A percentile compares a stretch with the other conserved stretches of the same genome.
These are phyloP conservation scores for Dendrostoma leiphaemia DNA, from an alignment of 2,329 filamentous ascomycete genomes.

Conservation along the genomic window DNA sequence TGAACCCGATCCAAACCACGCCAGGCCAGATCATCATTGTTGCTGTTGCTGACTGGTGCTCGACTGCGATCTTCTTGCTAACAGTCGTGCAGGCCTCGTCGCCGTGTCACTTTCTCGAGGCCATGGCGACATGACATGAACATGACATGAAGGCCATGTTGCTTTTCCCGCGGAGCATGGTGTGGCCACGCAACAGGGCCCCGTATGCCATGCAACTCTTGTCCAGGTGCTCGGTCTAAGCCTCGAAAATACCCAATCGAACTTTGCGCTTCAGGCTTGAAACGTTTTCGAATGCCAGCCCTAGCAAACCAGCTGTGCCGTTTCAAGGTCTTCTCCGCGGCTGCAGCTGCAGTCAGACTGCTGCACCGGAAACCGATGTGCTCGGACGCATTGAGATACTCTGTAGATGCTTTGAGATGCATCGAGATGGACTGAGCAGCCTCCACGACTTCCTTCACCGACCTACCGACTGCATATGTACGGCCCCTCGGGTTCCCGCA, in stretches of 20 bases:
- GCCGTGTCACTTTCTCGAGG: no score
- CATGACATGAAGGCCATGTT: no score
- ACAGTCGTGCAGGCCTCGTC: no score
- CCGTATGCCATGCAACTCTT: slow-evolving; percentile 14
- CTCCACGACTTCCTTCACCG: background rate
- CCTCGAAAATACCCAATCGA: background rate
- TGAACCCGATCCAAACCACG: no score
- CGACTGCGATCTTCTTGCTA: no score
- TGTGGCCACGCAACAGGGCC: no score
- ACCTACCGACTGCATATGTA: background rate
- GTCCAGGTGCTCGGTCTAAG: no score
- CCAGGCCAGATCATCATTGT: no score
- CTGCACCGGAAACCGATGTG: background rate
- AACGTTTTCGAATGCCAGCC: slow-evolving; percentile 1
- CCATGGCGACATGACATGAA: no score
- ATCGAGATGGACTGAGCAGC: background rate
- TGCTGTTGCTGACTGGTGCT: no score
- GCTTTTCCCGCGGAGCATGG: no score
- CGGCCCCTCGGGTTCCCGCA: slow-evolving; percentile 10
- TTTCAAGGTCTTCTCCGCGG: background rate
- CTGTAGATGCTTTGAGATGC: background rate
- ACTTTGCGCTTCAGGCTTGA: background rate
- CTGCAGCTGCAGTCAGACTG: background rate
- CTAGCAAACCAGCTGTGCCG: background rate
- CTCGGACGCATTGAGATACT: background rate